Percentiles rank a stretch among this genome's conserved stretches.
Conservation (phyloP, 2,329 filamentous ascomycete genomes). For the Diplodia seriata region DNA sequence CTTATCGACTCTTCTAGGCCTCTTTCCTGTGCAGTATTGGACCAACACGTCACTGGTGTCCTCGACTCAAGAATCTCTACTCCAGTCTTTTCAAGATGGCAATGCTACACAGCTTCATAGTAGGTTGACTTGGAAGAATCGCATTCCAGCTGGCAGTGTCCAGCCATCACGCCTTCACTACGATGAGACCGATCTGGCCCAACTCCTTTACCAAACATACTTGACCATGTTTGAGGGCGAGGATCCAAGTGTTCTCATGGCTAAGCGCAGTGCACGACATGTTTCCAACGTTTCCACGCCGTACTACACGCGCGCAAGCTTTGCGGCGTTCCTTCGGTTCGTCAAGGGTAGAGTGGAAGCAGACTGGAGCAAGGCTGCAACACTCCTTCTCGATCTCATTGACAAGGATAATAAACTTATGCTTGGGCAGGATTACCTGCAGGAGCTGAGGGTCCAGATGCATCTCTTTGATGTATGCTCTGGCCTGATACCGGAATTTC, state of each 20-base stretch:
- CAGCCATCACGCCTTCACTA: slow-evolving; percentile 45
- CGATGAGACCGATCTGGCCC: slow-evolving; percentile 30
- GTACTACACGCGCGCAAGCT: slow-evolving; percentile 35
- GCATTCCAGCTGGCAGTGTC: background rate
- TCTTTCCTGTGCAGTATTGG: slow-evolving; percentile 60
- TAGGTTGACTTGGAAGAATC: slow-evolving; percentile 9
- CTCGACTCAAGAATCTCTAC: slow-evolving; percentile 37
- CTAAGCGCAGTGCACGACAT: background rate
- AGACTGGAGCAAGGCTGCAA: slow-evolving; percentile 31
- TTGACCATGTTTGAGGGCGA: slow-evolving; percentile 36
- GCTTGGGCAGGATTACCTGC: slow-evolving; percentile 34
- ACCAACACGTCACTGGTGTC: slow-evolving; percentile 51
- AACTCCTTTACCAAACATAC: slow-evolving; percentile 33
- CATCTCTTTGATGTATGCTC: slow-evolving; percentile 32
- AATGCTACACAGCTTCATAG: background rate
- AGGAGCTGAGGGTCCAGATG: slow-evolving; percentile 35
- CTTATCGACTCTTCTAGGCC: slow-evolving; percentile 55
- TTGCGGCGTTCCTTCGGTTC: slow-evolving; percentile 32
- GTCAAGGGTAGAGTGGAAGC: slow-evolving; percentile 22
- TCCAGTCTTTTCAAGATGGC: background rate
- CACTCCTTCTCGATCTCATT: slow-evolving; percentile 19
- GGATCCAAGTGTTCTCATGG: background rate
- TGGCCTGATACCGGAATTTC: slow-evolving; percentile 20
- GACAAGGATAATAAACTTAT: slow-evolving; percentile 31
- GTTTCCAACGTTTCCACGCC: slow-evolving; percentile 38